A percentile compares a stretch with the other conserved stretches of the same genome.
Evolutionary conservation across 441 rosid genomes (phyloP).

Genomic region (Erysimum cheiri): DNA sequence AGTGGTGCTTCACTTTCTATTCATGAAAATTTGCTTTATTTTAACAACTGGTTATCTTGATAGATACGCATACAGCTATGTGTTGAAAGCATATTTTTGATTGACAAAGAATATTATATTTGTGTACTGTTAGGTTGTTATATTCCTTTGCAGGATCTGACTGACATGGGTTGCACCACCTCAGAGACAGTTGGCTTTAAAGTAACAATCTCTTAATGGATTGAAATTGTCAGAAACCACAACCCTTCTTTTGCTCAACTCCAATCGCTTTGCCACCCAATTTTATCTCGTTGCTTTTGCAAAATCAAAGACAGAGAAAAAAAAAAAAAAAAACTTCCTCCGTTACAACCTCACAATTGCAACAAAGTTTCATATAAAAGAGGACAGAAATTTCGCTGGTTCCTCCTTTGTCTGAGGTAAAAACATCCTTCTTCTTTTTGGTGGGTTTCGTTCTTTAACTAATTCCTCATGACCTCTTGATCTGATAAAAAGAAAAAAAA

Average conservation of each 20-base stretch:
- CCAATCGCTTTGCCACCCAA: conserved; percentile 50
- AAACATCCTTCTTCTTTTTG: not conserved
- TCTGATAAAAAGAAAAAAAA: not conserved
- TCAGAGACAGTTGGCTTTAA: conserved; percentile 46
- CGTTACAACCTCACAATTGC: conserved; percentile 43
- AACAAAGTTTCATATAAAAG: conserved; percentile 46
- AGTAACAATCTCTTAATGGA: conserved; percentile 25
- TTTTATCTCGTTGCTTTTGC: conserved; percentile 47
- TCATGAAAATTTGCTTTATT: conserved; percentile 1
- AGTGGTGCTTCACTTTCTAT: conserved; percentile 41
- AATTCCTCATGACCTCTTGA: conserved; percentile 41
- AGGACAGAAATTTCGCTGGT: conserved; percentile 49
- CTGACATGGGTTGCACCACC: conserved; percentile 48
- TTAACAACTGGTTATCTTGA: conserved; percentile 38
- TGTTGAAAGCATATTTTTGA: not conserved
- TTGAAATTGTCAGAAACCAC: conserved; percentile 57
- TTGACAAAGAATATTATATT: not conserved
- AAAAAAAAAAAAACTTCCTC: conserved; percentile 25
- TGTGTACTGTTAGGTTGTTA: conserved; percentile 30
- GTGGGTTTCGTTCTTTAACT: conserved; percentile 33
- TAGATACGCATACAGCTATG: conserved; percentile 21
- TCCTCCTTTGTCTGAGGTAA: conserved; percentile 55
- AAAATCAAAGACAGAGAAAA: conserved; percentile 27
- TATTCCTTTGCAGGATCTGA: conserved; percentile 19
- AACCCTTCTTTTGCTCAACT: conserved; percentile 61